phyloP scores from a whole-genome alignment of 371 early-diverging fungal species.

The Rhizopus delemar region DNA sequence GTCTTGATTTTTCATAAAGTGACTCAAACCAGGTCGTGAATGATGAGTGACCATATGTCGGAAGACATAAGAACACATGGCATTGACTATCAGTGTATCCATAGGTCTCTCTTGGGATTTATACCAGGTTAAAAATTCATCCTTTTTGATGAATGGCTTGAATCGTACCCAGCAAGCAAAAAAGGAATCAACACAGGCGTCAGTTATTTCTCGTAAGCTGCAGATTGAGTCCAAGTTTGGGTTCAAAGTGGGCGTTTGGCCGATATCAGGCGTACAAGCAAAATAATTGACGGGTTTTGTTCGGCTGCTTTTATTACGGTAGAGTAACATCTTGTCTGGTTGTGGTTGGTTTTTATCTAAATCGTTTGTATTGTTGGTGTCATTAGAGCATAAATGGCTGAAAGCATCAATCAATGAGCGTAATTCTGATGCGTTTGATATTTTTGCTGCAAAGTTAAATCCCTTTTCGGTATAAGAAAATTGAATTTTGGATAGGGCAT shows the following conservation, averaged over 20 bases:
- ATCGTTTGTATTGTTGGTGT: not conserved
- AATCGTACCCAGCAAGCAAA: conserved; percentile 50
- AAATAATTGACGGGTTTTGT: conserved; percentile 46
- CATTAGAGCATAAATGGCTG: conserved; percentile 27
- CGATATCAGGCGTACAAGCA: conserved; percentile 29
- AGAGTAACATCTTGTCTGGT: conserved; percentile 12
- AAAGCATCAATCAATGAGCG: conserved; percentile 39
- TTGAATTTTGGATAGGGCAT: conserved; percentile 31
- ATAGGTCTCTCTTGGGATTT: conserved; percentile 29
- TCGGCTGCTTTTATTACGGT: conserved; percentile 39
- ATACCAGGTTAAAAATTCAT: conserved; percentile 50
- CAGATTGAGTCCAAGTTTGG: conserved; percentile 26
- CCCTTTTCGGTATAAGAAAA: conserved; percentile 37
- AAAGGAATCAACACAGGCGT: conserved; percentile 44
- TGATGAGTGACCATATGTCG: conserved; percentile 45
- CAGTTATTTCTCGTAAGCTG: conserved; percentile 38
- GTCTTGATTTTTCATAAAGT: conserved; percentile 35
- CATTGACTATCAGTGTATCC: conserved; percentile 50
- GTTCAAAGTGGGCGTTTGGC: conserved; percentile 28
- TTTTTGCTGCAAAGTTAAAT: conserved; percentile 35
- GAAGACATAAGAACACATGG: conserved; percentile 37
- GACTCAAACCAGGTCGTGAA: conserved; percentile 25
- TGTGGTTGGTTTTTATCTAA: not conserved
- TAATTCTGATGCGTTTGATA: conserved; percentile 34
- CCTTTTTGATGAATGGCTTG: conserved; percentile 33